Base-by-base conservation (phyloP, 495 filamentous ascomycete genomes). In the Annulohypoxylon maeteangense region DNA sequence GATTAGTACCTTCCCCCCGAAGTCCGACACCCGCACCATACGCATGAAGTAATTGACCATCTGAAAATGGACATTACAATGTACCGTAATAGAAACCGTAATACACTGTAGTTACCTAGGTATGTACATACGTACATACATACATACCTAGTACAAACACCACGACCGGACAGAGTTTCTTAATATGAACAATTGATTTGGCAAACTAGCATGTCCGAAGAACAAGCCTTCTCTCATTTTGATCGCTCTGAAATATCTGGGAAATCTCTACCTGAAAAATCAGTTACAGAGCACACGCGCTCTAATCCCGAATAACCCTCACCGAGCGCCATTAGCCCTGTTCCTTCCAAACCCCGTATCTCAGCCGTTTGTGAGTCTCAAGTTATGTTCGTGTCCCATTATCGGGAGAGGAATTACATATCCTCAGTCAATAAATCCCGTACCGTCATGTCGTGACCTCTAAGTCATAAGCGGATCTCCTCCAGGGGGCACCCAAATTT, bases 381-480 rank as follows among this genome's bases (percentile, higher is more conserved):
- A 65, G 42, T 61, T 61, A 53, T 44, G 42, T 27, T 67, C 67
- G 42, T 71, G 25, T 59, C 58, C 67, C 60, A 47, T 74, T 54
- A 59, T 65, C 62, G 71, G 62, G 38, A 12, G 40, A 44, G 12
- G 16, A 65, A 48, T 51, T 32, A n/a, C n/a, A n/a, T n/a, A 57
- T 67, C 53, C 62, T 71, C 71, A 71, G 20, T 74, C 71, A 74
- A 74, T 67, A 74, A 74, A 67, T 64, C 67, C 71, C 59, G 62
- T 71, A 63, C 71, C 63, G 48, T 45, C 58, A 74, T 47, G 56
- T 74, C 62, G 58, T 70, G 50, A 29, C 55, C 20, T 53, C 20
- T 31, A 40, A 50, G 67, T 57, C 61, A 50, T 65, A 59, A 56
- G 51, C 44, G 57, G 69, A 70, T 67, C 50, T 69, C 70, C 70